Percentiles rank a stretch among this genome's conserved stretches.
These are phyloP conservation scores for Aspergillus pseudoterreus DNA, from an alignment of 2,329 filamentous ascomycete species.

Conservation along the genomic window DNA sequence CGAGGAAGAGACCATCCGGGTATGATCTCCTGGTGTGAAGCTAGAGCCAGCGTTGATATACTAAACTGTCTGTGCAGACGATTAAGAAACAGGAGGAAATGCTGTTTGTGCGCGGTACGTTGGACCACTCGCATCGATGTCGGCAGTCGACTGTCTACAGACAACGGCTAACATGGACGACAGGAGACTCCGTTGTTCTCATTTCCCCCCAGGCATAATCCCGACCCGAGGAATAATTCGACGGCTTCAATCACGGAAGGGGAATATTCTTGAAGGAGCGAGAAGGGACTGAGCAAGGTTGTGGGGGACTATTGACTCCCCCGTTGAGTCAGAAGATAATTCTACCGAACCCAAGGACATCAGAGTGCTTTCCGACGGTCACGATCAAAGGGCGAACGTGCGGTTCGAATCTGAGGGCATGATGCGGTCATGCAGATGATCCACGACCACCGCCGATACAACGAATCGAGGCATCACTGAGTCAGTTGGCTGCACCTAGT, in stretches of 20 bases:
- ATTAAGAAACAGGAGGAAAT: constrained; percentile 97
- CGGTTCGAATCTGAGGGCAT: not conserved
- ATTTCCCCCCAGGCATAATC: constrained; percentile 59
- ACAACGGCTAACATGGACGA: constrained; percentile 17
- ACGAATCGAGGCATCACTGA: too few species aligned
- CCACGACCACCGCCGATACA: too few species aligned
- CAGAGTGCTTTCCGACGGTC: not conserved
- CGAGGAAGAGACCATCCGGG: constrained; percentile 69
- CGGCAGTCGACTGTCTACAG: too few species aligned
- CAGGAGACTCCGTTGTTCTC: constrained; percentile 70
- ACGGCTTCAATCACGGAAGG: not conserved
- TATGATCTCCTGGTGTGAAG: constrained; percentile 31
- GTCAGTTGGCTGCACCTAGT: too few species aligned
- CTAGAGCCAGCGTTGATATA: not conserved
- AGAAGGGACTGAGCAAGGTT: not conserved
- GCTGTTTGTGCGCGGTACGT: constrained; percentile 90
- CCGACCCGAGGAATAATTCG: constrained; percentile 7
- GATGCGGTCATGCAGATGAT: not conserved
- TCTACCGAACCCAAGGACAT: constrained; percentile 1
- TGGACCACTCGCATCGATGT: too few species aligned
- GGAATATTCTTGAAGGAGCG: not conserved
- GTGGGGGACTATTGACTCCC: constrained; percentile 9
- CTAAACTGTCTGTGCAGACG: constrained; percentile 53
- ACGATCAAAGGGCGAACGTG: not conserved
- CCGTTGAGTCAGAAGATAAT: constrained; percentile 10